Evolutionary conservation across 108 stramenopile species (phyloP).

Genomic region (Chaetoceros muelleri): DNA sequence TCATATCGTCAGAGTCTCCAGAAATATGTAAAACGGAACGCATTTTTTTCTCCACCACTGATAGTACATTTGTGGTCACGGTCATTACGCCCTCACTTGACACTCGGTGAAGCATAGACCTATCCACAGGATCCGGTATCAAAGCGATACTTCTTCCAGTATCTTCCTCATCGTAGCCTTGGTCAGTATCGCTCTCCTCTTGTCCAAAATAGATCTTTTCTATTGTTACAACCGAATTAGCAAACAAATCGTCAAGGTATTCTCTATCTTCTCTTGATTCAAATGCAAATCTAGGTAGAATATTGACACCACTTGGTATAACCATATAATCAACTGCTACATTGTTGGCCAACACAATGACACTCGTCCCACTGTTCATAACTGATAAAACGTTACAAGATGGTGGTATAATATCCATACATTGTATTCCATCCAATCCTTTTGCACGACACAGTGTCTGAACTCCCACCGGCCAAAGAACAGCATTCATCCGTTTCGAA

Average conservation of each 20-base stretch:
- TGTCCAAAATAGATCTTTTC: conserved; percentile 32
- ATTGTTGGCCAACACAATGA: not conserved
- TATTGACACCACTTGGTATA: not conserved
- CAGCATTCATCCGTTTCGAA: too few relatives aligned
- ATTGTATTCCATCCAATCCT: not conserved
- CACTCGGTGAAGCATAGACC: conserved; percentile 44
- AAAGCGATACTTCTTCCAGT: conserved; percentile 16
- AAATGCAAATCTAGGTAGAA: conserved; percentile 54
- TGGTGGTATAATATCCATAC: not conserved
- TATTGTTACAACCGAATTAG: conserved; percentile 28
- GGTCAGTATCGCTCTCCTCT: conserved; percentile 4
- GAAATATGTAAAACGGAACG: not conserved
- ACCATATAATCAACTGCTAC: not conserved
- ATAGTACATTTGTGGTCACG: conserved; percentile 43
- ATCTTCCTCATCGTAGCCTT: not conserved
- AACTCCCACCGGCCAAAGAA: conserved; percentile 30
- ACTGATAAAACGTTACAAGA: not conserved
- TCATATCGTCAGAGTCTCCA: conserved; percentile 2
- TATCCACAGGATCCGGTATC: conserved; percentile 54
- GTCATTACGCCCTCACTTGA: conserved; percentile 35
- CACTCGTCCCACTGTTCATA: not conserved
- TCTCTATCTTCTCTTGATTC: conserved; percentile 39
- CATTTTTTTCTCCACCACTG: conserved; percentile 2
- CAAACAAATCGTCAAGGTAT: conserved; percentile 35
- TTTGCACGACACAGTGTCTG: conserved; percentile 16